Evolutionary conservation across 2,329 filamentous ascomycete species (phyloP).

Genomic region (Pseudogymnoascus destructans): DNA sequence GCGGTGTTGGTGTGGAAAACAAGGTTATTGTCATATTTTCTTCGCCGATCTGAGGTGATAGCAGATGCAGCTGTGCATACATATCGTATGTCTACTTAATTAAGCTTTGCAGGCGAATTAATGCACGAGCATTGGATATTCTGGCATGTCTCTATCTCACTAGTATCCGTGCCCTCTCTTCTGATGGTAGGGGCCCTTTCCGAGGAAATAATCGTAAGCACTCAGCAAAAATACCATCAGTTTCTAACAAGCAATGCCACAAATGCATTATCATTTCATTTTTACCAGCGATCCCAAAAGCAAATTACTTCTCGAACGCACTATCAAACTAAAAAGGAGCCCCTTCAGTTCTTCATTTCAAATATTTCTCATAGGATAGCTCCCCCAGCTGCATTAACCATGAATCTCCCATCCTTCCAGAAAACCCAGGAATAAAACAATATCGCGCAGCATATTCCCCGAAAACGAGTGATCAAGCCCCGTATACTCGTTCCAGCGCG

Average conservation of each 20-base stretch:
- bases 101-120: neutral
- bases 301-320: neutral
- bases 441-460: slow-evolving; percentile 29
- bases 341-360: neutral
- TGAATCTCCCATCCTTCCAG: neutral
- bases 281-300: neutral
- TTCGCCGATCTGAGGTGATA: neutral
- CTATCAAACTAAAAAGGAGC: neutral
- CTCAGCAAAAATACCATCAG: neutral
- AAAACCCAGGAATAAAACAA: slow-evolving; percentile 26
- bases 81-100: neutral
- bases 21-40: neutral
- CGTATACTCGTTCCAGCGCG: slow-evolving; percentile 30
- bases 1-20: neutral
- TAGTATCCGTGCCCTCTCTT: neutral
- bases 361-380: neutral
- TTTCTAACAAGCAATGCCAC: neutral
- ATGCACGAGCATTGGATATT: neutral
- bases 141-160: neutral
- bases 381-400: neutral
- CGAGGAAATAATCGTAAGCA: neutral
- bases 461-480: slow-evolving; percentile 36
- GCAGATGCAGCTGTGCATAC: neutral
- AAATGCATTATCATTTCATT: neutral
- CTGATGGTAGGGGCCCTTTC: neutral